These are phyloP conservation scores for Monosporozyma servazzii DNA, from an alignment of 805 yeast genomes.

Conservation along the genomic window DNA sequence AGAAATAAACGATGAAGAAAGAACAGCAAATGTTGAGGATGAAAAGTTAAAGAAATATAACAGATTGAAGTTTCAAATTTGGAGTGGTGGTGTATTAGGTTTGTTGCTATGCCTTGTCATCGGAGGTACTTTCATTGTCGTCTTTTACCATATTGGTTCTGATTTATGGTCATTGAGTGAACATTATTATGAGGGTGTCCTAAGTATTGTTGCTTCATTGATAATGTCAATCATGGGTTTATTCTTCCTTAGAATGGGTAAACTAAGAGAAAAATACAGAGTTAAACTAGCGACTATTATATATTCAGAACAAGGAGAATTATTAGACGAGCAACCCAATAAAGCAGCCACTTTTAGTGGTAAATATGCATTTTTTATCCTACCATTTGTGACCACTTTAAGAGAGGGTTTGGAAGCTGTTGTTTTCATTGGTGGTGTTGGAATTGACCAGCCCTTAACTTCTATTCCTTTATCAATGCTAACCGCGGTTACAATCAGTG, in stretches of 20 bases:
- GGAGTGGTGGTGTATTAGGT: slow-evolving; percentile 75
- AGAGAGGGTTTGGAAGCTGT: slow-evolving; percentile 91
- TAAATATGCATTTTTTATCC: slow-evolving; percentile 59
- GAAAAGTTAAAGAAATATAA: slow-evolving; percentile 32
- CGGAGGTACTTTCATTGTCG: slow-evolving; percentile 60
- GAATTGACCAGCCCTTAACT: slow-evolving; percentile 57
- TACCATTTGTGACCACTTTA: slow-evolving; percentile 78
- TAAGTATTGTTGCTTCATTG: slow-evolving; percentile 67
- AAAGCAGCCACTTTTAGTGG: slow-evolving; percentile 35
- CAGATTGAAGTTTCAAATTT: slow-evolving; percentile 56
- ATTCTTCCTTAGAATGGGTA: slow-evolving; percentile 69
- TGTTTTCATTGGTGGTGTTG: slow-evolving; percentile 84
- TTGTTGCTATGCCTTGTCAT: slow-evolving; percentile 57
- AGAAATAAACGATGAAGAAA: slow-evolving; percentile 5
- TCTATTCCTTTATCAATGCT: slow-evolving; percentile 58
- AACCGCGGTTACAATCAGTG: slow-evolving; percentile 50
- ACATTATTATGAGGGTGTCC: slow-evolving; percentile 80
- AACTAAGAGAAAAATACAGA: slow-evolving; percentile 76
- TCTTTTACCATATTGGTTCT: slow-evolving; percentile 69
- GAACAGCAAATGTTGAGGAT: slow-evolving; percentile 10
- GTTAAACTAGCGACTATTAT: slow-evolving; percentile 43
- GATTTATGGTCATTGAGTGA: slow-evolving; percentile 86
- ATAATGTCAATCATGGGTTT: slow-evolving; percentile 83
- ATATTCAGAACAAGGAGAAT: slow-evolving; percentile 23
- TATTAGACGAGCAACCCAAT: slow-evolving; percentile 13